Percentiles rank a stretch among this genome's conserved stretches.
These are phyloP conservation scores for Iberis pinnata DNA, from an alignment of 345 rosid genomes.

Conservation along the genomic window DNA sequence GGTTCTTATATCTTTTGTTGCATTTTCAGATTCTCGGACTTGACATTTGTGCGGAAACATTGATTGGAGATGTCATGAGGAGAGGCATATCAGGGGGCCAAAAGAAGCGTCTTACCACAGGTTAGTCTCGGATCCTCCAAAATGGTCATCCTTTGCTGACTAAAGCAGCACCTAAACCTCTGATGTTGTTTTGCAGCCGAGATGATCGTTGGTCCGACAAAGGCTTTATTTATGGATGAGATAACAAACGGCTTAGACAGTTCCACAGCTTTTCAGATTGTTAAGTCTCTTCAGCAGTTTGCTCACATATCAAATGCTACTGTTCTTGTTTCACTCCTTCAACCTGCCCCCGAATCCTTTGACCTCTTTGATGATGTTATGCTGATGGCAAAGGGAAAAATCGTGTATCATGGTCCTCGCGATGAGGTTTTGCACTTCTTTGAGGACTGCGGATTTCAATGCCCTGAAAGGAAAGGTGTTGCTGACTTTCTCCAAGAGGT, in stretches of 20 bases:
- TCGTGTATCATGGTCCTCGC: conserved; percentile 74
- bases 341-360: conserved; percentile 78
- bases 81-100: conserved; percentile 87
- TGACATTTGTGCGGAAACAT: conserved; percentile 59
- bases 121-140: conserved; percentile 25
- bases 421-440: conserved; percentile 55
- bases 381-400: conserved; percentile 61
- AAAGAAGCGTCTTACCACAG: conserved; percentile 77
- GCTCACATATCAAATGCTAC: conserved; percentile 57
- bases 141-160: conserved; percentile 1
- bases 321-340: conserved; percentile 64
- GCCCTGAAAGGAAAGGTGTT: conserved; percentile 74
- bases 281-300: conserved; percentile 57
- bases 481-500: conserved; percentile 90
- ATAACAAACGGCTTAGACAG: conserved; percentile 77
- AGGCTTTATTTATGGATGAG: conserved; percentile 63
- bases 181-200: conserved; percentile 40
- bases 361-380: conserved; percentile 69
- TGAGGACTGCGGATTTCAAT: conserved; percentile 55
- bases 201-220: conserved; percentile 65
- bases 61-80: conserved; percentile 65
- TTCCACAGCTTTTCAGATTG: conserved; percentile 76
- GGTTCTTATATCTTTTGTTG: neutral
- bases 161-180: neutral
- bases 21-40: conserved; percentile 56